Evolutionary conservation across 1,139 yeast species (phyloP).

Genomic region (Suhomyces yuchorum): DNA sequence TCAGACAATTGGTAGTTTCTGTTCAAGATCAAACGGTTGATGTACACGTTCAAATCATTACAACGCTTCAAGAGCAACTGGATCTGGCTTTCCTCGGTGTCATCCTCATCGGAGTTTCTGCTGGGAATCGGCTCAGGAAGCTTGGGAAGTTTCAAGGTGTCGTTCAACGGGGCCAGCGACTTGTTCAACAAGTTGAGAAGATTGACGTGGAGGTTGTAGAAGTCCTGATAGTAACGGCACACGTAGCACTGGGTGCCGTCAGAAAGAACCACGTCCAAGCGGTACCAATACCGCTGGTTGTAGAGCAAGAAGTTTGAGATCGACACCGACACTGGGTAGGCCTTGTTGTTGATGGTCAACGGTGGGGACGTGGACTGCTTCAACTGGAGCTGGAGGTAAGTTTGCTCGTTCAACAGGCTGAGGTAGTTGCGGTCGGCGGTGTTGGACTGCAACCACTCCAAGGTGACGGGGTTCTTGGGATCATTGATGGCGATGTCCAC

Average conservation of each 20-base stretch:
- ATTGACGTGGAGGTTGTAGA: slow-evolving; percentile 41
- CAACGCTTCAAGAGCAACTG: slow-evolving; percentile 32
- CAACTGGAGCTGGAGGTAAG: slow-evolving; percentile 25
- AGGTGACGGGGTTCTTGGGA: slow-evolving; percentile 37
- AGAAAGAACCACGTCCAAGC: slow-evolving; percentile 40
- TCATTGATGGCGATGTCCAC: slow-evolving; percentile 52
- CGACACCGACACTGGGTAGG: slow-evolving; percentile 34
- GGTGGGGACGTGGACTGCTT: slow-evolving; percentile 25
- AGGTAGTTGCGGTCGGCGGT: slow-evolving; percentile 6
- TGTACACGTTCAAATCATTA: slow-evolving; percentile 37
- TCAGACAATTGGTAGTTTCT: slow-evolving; percentile 30
- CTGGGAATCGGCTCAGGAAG: slow-evolving; percentile 47
- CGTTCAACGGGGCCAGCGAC: slow-evolving; percentile 17
- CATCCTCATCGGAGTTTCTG: slow-evolving; percentile 17
- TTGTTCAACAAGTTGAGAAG: slow-evolving; percentile 25
- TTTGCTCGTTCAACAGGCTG: slow-evolving; percentile 18
- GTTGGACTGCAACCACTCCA: slow-evolving; percentile 35
- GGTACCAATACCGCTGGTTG: slow-evolving; percentile 45
- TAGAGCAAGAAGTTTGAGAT: slow-evolving; percentile 39
- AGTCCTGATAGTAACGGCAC: slow-evolving; percentile 47
- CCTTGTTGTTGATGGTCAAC: slow-evolving; percentile 33
- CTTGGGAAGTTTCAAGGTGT: slow-evolving; percentile 35
- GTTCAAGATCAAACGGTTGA: slow-evolving; percentile 30
- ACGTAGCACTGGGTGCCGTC: slow-evolving; percentile 33
- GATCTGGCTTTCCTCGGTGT: slow-evolving; percentile 16